Evolutionary conservation across 139 green algal genomes (phyloP).

Genomic region (Picochlorum sp.): DNA sequence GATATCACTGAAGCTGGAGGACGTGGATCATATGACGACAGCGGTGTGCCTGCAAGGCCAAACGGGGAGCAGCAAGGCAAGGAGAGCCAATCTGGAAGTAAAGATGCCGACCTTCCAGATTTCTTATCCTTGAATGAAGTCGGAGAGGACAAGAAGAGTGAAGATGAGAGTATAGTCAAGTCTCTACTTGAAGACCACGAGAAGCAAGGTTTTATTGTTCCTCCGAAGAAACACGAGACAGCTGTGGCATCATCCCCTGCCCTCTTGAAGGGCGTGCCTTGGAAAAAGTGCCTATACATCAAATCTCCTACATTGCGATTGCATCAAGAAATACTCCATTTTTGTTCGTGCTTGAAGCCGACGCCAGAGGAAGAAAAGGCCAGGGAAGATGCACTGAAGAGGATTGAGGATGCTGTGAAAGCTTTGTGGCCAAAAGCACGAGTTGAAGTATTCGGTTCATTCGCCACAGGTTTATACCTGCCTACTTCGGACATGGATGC

Average conservation of each 20-base stretch:
- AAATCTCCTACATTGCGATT: conserved; percentile 40
- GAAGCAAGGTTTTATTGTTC: too few relatives aligned
- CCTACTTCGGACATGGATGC: conserved; percentile 89
- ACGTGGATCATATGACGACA: neutral
- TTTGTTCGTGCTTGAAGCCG: conserved; percentile 59
- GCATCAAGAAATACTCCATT: conserved; percentile 71
- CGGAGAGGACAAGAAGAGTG: too few relatives aligned
- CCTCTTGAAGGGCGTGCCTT: conserved; percentile 16
- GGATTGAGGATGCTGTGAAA: conserved; percentile 43
- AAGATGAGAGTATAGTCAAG: too few relatives aligned
- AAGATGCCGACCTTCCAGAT: too few relatives aligned
- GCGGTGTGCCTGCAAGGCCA: too few relatives aligned
- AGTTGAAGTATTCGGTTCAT: conserved; percentile 70
- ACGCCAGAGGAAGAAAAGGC: conserved; percentile 43
- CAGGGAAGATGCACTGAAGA: conserved; percentile 39
- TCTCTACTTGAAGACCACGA: too few relatives aligned
- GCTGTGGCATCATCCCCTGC: neutral
- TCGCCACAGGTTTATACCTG: conserved; percentile 84
- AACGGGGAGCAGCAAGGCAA: too few relatives aligned
- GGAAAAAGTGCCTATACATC: conserved; percentile 22
- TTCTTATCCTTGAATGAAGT: too few relatives aligned
- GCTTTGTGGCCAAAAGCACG: conserved; percentile 55
- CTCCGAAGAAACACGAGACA: too few relatives aligned
- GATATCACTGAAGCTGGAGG: neutral
- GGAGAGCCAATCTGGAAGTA: too few relatives aligned